phyloP scores from a whole-genome alignment of 2,329 filamentous ascomycete genomes.

The Coniosporium tulheliwenetii region DNA sequence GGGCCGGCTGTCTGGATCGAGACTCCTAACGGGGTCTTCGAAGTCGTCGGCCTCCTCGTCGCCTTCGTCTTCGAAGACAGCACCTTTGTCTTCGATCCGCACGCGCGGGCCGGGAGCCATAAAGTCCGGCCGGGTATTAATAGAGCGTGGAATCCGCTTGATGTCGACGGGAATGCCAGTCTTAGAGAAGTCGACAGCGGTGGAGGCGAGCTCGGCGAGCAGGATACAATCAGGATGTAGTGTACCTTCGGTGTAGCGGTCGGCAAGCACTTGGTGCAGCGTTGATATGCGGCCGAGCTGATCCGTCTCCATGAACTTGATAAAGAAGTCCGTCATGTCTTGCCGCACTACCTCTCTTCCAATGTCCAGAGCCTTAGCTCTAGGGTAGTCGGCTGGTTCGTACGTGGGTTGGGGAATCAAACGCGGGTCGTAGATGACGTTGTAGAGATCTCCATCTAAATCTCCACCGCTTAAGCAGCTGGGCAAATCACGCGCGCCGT shows the following conservation, averaged over 20 bases:
- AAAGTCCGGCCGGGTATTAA: conserved; percentile 32
- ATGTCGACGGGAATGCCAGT: conserved; percentile 47
- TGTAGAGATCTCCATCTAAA: conserved; percentile 69
- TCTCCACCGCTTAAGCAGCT: conserved; percentile 70
- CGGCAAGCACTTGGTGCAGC: conserved; percentile 25
- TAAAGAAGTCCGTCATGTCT: conserved; percentile 69
- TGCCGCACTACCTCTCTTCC: conserved; percentile 38
- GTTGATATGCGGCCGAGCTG: conserved; percentile 25
- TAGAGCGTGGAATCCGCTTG: conserved; percentile 23
- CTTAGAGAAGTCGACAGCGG: conserved; percentile 23
- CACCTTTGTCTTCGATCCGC: conserved; percentile 20
- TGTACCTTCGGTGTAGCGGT: conserved; percentile 16
- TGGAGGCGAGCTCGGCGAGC: conserved; percentile 23
- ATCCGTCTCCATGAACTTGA: conserved; percentile 44
- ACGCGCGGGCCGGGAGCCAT: conserved; percentile 34
- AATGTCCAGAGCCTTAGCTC: conserved; percentile 41
- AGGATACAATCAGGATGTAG: conserved; percentile 17
- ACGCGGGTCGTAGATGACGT: conserved; percentile 55
- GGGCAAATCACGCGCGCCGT: conserved; percentile 57
- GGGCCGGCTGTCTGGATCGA: conserved; percentile 10
- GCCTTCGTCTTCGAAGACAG: conserved; percentile 10
- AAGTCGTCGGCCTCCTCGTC: conserved; percentile 30
- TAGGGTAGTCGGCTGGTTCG: conserved; percentile 55
- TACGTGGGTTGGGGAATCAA: conserved; percentile 31
- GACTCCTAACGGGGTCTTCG: conserved; percentile 16